Evolutionary conservation across 2,329 filamentous ascomycete genomes (phyloP).

Genomic region (Tolypocladium tropicale): DNA sequence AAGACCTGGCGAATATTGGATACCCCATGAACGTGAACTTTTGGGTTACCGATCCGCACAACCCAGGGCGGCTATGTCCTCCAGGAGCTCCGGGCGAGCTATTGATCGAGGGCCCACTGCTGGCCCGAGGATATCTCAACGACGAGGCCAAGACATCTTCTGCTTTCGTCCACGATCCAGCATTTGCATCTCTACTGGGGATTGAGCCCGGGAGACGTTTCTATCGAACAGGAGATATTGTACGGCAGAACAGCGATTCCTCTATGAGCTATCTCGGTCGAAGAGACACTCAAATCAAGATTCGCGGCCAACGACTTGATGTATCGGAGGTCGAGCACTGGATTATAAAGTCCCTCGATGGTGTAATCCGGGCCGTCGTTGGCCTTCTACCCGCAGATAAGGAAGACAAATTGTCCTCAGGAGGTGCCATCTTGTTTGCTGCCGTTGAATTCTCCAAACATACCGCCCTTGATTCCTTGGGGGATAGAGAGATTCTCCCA

Average conservation of each 20-base stretch:
- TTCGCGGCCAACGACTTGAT: not conserved
- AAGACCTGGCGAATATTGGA: not conserved
- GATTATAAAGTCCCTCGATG: not conserved
- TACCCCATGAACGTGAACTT: not conserved
- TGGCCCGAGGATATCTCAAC: not conserved
- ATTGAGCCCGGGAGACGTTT: not conserved
- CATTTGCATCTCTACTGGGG: not conserved
- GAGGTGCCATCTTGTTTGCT: not conserved
- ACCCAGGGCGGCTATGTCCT: not conserved
- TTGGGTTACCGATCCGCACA: not conserved
- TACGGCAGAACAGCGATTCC: not conserved
- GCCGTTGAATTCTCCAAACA: not conserved
- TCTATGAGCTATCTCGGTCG: not conserved
- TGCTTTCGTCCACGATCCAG: not conserved
- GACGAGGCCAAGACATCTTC: not conserved
- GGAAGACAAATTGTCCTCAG: not conserved
- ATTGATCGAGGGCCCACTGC: not conserved
- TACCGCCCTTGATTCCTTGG: not conserved
- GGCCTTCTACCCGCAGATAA: not conserved
- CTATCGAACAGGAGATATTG: not conserved
- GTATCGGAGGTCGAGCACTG: not conserved
- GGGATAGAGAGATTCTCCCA: not conserved
- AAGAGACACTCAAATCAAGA: not conserved
- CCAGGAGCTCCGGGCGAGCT: not conserved
- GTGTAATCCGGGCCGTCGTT: not conserved